These are phyloP conservation scores for Hypomyces rosellus DNA, from an alignment of 2,329 filamentous ascomycete genomes.

Conservation along the genomic window DNA sequence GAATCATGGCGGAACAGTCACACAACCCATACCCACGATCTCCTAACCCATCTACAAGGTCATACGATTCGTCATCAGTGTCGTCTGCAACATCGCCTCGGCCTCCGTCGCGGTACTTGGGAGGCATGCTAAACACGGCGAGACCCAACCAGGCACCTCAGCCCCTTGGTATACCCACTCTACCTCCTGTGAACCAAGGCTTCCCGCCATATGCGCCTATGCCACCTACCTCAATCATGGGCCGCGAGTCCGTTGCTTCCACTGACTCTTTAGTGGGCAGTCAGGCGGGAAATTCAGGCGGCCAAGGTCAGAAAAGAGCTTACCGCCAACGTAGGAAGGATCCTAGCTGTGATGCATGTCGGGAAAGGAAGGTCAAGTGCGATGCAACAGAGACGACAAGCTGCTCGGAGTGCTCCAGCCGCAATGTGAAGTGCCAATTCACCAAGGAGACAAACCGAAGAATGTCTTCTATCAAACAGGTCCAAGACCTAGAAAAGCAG, in stretches of 20 bases:
- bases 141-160: constrained; percentile 45
- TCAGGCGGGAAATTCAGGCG: constrained; percentile 40
- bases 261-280: constrained; percentile 52
- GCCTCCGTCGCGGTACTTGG: constrained; percentile 45
- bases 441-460: constrained; percentile 97
- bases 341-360: constrained; percentile 93
- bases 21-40: constrained; percentile 56
- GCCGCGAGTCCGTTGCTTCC: constrained; percentile 56
- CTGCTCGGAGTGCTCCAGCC: constrained; percentile 94
- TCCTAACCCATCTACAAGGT: constrained; percentile 54
- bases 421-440: constrained; percentile 96
- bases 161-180: constrained; percentile 46
- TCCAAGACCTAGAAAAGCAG: constrained; percentile 93
- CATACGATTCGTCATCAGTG: constrained; percentile 59
- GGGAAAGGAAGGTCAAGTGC: constrained; percentile 80
- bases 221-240: constrained; percentile 42
- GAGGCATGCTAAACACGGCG: constrained; percentile 46
- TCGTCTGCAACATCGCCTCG: constrained; percentile 56
- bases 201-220: constrained; percentile 51
- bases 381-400: constrained; percentile 95
- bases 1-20: constrained; percentile 46
- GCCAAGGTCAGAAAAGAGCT: constrained; percentile 77
- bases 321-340: constrained; percentile 95
- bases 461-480: constrained; percentile 99
- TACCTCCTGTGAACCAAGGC: constrained; percentile 41